Evolutionary conservation across 2,329 filamentous ascomycete species (phyloP).

Genomic region (Ophiostoma sp.): DNA sequence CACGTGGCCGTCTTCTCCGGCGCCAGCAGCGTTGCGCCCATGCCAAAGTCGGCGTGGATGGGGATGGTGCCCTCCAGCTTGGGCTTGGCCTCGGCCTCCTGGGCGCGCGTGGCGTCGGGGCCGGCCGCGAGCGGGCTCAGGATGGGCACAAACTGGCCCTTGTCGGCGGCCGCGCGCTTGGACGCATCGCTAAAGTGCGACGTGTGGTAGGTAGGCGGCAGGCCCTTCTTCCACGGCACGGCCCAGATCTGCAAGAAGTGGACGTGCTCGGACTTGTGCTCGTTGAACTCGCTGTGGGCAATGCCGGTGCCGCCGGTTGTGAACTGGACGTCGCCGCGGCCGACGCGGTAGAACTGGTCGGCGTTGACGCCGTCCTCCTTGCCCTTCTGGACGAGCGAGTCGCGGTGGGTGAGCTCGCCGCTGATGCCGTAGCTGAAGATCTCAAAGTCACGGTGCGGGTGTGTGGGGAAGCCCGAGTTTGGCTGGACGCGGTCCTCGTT

Average conservation of each 20-base stretch:
- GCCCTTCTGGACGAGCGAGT: constrained; percentile 73
- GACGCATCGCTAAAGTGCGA: constrained; percentile 64
- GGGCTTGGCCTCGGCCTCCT: constrained; percentile 61
- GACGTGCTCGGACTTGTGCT: constrained; percentile 63
- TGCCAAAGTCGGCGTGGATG: constrained; percentile 77
- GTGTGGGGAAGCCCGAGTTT: constrained; percentile 73
- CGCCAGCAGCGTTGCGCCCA: constrained; percentile 70
- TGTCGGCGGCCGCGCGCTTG: constrained; percentile 45
- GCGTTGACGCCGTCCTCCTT: constrained; percentile 49
- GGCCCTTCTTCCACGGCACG: constrained; percentile 66
- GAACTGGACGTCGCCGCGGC: constrained; percentile 80
- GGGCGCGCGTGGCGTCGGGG: constrained; percentile 52
- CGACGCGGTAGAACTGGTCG: constrained; percentile 65
- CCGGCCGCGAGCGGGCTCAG: constrained; percentile 69
- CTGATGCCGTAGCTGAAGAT: constrained; percentile 86
- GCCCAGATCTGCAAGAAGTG: constrained; percentile 92
- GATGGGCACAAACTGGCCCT: constrained; percentile 64
- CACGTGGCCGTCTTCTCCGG: constrained; percentile 57
- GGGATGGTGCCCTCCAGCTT: constrained; percentile 64
- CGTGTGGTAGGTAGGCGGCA: constrained; percentile 73
- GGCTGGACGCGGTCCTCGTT: constrained; percentile 81
- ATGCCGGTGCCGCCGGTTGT: constrained; percentile 80
- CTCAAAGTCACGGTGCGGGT: constrained; percentile 79
- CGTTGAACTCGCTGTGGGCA: constrained; percentile 77
- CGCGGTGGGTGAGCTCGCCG: constrained; percentile 81